Conservation (phyloP, 139 green algal genomes). For the Mesostigma viride region DNA sequence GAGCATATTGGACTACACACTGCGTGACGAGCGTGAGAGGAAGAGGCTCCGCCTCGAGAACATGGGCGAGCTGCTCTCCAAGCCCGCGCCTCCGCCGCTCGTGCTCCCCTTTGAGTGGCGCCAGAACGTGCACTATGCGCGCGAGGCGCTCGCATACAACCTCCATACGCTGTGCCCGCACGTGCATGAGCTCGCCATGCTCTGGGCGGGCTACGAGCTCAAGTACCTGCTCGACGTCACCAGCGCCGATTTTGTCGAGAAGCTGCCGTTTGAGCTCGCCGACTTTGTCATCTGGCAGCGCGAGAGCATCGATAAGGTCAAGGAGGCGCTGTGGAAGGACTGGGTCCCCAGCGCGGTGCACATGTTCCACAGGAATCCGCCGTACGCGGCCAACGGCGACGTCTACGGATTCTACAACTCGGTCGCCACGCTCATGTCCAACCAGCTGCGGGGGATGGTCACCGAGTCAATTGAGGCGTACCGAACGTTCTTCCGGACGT, state of each 20-base stretch:
- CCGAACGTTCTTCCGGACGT: neutral
- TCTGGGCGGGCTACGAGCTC: slow-evolving; percentile 47
- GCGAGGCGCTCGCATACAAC: slow-evolving; percentile 57
- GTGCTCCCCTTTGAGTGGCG: slow-evolving; percentile 41
- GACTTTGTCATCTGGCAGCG: slow-evolving; percentile 44
- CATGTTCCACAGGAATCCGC: slow-evolving; percentile 53
- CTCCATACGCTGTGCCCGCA: slow-evolving; percentile 61
- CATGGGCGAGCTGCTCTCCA: neutral
- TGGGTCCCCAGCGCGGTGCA: slow-evolving; percentile 58
- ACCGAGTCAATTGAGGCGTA: neutral
- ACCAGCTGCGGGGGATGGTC: slow-evolving; percentile 46
- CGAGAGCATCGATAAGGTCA: slow-evolving; percentile 41
- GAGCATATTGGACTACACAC: slow-evolving; percentile 54
- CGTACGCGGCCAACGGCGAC: slow-evolving; percentile 60
- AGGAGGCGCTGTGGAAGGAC: slow-evolving; percentile 47
- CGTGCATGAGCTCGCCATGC: slow-evolving; percentile 46
- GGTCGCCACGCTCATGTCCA: slow-evolving; percentile 49
- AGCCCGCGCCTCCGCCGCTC: slow-evolving; percentile 5
- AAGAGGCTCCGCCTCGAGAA: slow-evolving; percentile 37
- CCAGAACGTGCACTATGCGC: slow-evolving; percentile 40
- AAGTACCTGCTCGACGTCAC: slow-evolving; percentile 43
- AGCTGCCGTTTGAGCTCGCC: slow-evolving; percentile 30
- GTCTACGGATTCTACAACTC: slow-evolving; percentile 39
- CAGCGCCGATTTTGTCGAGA: slow-evolving; percentile 25
- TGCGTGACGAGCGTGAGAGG: slow-evolving; percentile 36